Conservation (phyloP, 108 stramenopile species). For the Pinguiococcus pyrenoidosus region DNA sequence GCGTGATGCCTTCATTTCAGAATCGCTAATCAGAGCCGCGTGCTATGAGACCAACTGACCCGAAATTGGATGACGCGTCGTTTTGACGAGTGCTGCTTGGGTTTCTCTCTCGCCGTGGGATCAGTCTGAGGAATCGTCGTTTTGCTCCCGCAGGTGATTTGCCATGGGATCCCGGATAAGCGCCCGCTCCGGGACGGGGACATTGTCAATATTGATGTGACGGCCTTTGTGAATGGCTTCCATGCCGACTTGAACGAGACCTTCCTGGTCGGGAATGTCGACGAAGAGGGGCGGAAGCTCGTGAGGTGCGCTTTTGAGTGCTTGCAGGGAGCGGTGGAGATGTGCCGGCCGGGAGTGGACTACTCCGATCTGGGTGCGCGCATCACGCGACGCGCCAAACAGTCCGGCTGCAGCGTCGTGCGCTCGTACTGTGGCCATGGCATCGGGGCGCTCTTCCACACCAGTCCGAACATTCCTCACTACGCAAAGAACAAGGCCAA, state of each 20-base stretch:
- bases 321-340: background rate
- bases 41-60: no score
- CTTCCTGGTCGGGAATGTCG: slow-evolving; percentile 30
- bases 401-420: slow-evolving; percentile 22
- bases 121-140: no score
- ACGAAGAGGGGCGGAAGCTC: slow-evolving; percentile 14
- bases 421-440: slow-evolving; percentile 41
- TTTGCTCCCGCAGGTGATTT: slow-evolving; percentile 31
- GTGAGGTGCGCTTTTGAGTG: slow-evolving; percentile 32
- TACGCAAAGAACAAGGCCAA: slow-evolving; percentile 43
- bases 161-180: slow-evolving; percentile 37
- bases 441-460: slow-evolving; percentile 38
- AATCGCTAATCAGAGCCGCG: no score
- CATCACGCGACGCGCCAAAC: background rate
- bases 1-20: no score
- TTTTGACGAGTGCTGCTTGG: no score
- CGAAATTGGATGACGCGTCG: no score
- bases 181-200: slow-evolving; percentile 32
- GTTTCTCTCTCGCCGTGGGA: no score
- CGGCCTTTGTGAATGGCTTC: slow-evolving; percentile 27
- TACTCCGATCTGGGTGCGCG: background rate
- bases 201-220: slow-evolving; percentile 35
- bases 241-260: slow-evolving; percentile 43
- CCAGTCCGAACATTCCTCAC: slow-evolving; percentile 35
- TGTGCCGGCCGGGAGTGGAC: slow-evolving; percentile 17